A percentile compares a stretch with the other conserved stretches of the same genome.
phyloP scores from a whole-genome alignment of 2,329 filamentous ascomycete species.

The Stachybotrys chlorohalonatus region DNA sequence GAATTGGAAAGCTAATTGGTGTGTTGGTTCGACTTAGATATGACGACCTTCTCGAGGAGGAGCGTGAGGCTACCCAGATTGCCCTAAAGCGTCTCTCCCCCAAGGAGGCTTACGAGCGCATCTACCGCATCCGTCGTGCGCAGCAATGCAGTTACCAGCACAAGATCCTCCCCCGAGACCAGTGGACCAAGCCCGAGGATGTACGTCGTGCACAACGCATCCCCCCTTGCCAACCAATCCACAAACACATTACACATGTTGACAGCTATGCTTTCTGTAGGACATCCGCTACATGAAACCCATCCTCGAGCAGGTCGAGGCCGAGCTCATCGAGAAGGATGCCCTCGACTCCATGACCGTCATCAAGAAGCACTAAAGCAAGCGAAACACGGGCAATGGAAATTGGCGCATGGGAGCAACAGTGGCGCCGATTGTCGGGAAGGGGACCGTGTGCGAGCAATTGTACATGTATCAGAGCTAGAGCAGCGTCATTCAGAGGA shows the following conservation, averaged over 20 bases:
- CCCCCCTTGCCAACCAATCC: background rate
- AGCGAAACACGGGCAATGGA: slow-evolving; percentile 5
- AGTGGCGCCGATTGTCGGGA: background rate
- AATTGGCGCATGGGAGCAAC: slow-evolving; percentile 6
- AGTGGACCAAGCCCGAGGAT: slow-evolving; percentile 51
- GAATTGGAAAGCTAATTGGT: background rate
- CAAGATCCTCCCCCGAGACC: slow-evolving; percentile 53
- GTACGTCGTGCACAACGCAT: slow-evolving; percentile 21
- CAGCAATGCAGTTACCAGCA: slow-evolving; percentile 65
- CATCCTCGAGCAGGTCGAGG: slow-evolving; percentile 42
- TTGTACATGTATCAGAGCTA: background rate
- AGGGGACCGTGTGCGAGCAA: background rate
- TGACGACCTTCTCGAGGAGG: slow-evolving; percentile 93
- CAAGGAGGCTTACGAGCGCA: slow-evolving; percentile 90
- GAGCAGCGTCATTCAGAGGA: background rate
- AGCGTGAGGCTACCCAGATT: slow-evolving; percentile 75
- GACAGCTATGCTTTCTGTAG: slow-evolving; percentile 17
- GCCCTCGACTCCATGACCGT: slow-evolving; percentile 41
- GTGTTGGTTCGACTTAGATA: slow-evolving; percentile 46
- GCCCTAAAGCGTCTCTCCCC: slow-evolving; percentile 84
- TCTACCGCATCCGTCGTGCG: slow-evolving; percentile 93
- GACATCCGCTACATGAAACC: slow-evolving; percentile 46
- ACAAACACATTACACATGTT: background rate
- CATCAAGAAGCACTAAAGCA: slow-evolving; percentile 37
- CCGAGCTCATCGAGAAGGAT: slow-evolving; percentile 41